phyloP scores from a whole-genome alignment of 805 yeast species.

The Torulaspora microellipsoides region DNA sequence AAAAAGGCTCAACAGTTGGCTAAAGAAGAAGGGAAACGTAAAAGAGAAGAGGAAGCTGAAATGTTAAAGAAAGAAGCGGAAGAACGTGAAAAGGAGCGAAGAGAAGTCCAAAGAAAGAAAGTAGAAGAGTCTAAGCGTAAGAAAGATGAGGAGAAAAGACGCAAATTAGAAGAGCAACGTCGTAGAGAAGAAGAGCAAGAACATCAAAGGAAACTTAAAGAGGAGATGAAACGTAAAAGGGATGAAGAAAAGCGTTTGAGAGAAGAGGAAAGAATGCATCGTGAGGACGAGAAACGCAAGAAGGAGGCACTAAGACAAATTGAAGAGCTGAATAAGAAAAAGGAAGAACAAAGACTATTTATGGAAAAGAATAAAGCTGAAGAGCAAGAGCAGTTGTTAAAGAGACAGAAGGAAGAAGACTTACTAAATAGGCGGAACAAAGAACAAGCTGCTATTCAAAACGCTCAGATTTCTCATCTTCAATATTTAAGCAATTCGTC shows the following conservation, averaged over 20 bases:
- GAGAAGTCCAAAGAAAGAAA: slow-evolving; percentile 36
- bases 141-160: slow-evolving; percentile 39
- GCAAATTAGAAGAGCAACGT: slow-evolving; percentile 40
- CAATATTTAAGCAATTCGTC: slow-evolving; percentile 21
- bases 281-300: slow-evolving; percentile 23
- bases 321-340: slow-evolving; percentile 34
- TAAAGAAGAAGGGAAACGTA: slow-evolving; percentile 55
- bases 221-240: slow-evolving; percentile 38
- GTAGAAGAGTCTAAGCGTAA: slow-evolving; percentile 39
- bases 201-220: slow-evolving; percentile 35
- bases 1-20: slow-evolving; percentile 57
- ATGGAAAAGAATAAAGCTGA: neutral
- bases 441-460: neutral
- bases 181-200: slow-evolving; percentile 40
- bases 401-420: slow-evolving; percentile 23
- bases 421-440: slow-evolving; percentile 18
- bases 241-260: slow-evolving; percentile 37
- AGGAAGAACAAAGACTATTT: slow-evolving; percentile 35
- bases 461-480: neutral
- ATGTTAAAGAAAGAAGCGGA: slow-evolving; percentile 41
- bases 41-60: slow-evolving; percentile 53
- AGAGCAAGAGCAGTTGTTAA: slow-evolving; percentile 20
- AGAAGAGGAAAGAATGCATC: slow-evolving; percentile 31
- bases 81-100: slow-evolving; percentile 41
- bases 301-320: slow-evolving; percentile 35